These are phyloP conservation scores for Blastobotrys muscicola DNA, from an alignment of 805 yeast species.

Conservation along the genomic window DNA sequence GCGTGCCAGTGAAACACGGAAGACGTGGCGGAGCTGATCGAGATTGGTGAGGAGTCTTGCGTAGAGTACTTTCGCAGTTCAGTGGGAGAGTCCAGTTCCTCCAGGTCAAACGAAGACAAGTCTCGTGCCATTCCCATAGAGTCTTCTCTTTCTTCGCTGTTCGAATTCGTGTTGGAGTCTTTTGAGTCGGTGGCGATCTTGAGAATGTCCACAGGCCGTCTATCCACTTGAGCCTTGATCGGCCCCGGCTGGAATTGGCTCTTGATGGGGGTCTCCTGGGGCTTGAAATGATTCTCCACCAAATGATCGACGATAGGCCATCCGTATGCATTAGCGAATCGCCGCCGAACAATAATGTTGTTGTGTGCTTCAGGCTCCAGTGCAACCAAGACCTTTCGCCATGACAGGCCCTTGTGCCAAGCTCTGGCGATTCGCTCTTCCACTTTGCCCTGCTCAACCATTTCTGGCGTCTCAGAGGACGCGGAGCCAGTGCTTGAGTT, in stretches of 20 bases:
- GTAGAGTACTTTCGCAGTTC: too few species aligned
- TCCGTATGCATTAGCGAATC: constrained; percentile 89
- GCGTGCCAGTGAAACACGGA: too few species aligned
- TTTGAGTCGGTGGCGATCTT: too few species aligned
- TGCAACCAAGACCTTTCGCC: constrained; percentile 87
- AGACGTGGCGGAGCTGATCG: too few species aligned
- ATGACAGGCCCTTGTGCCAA: constrained; percentile 74
- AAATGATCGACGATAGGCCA: constrained; percentile 88
- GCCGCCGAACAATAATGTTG: constrained; percentile 78
- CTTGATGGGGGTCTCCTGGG: background rate
- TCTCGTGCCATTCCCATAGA: too few species aligned
- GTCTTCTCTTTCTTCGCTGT: too few species aligned
- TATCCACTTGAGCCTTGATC: background rate
- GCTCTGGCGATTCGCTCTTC: constrained; percentile 82
- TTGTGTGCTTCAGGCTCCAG: constrained; percentile 92
- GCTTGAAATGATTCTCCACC: constrained; percentile 51
- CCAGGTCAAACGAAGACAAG: too few species aligned
- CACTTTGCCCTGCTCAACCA: constrained; percentile 30
- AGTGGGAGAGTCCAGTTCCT: too few species aligned
- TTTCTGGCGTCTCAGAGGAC: constrained; percentile 9
- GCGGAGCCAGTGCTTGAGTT: constrained; percentile 1
- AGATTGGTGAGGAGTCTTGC: too few species aligned
- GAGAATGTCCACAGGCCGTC: too few species aligned
- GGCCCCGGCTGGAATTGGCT: background rate
- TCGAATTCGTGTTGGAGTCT: too few species aligned